Evolutionary conservation across 169 alveolate genomes (phyloP).

Genomic region (Cryptosporidium tyzzeri): DNA sequence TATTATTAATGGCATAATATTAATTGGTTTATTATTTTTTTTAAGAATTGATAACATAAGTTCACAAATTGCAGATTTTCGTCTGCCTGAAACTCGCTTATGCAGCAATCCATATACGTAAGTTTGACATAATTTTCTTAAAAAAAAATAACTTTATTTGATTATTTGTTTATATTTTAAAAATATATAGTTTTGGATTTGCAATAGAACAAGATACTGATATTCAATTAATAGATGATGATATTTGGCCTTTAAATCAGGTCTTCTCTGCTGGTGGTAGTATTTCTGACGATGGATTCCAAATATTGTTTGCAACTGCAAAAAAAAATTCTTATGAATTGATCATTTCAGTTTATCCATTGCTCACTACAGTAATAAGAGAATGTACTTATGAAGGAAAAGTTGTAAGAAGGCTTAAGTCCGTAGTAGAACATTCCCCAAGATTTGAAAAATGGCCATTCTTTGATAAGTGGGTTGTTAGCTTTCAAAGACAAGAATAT

Average conservation of each 20-base stretch:
- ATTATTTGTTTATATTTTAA: neutral
- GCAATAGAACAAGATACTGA: neutral
- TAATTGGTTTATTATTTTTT: neutral
- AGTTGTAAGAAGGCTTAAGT: conserved; percentile 41
- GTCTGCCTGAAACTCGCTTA: neutral
- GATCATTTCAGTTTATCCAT: conserved; percentile 12
- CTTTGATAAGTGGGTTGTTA: conserved; percentile 39
- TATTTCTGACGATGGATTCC: neutral
- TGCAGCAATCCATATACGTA: conserved; percentile 65
- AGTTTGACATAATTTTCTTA: neutral
- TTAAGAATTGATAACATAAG: neutral
- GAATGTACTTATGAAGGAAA: conserved; percentile 41
- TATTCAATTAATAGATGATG: conserved; percentile 49
- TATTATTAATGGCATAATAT: neutral
- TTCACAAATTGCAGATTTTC: conserved; percentile 55
- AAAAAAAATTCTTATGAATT: conserved; percentile 48
- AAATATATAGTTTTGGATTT: conserved; percentile 24
- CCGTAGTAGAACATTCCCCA: conserved; percentile 47
- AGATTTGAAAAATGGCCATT: conserved; percentile 66
- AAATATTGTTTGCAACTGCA: conserved; percentile 56
- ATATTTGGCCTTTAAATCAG: conserved; percentile 71
- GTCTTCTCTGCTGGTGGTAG: conserved; percentile 68
- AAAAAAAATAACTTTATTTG: neutral
- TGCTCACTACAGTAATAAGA: neutral
- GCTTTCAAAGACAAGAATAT: conserved; percentile 73